Conservation (phyloP, 75 land plant species). For the Pseudotsuga menziesii region DNA sequence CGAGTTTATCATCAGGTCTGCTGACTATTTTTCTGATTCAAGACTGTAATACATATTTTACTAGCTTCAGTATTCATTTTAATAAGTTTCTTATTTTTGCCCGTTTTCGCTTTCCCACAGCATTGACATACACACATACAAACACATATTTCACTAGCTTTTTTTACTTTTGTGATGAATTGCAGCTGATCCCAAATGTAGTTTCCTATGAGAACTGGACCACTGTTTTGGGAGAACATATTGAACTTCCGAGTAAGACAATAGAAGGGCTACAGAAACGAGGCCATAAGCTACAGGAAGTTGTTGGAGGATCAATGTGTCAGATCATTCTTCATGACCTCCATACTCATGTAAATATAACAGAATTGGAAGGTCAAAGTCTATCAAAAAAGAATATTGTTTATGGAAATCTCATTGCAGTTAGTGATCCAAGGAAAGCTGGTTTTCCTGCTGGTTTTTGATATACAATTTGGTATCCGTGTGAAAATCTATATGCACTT, state of each 20-base stretch:
- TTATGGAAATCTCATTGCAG: conserved; percentile 29
- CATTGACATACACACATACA: not conserved
- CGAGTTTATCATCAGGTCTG: conserved; percentile 73
- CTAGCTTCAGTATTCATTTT: not conserved
- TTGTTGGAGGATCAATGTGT: conserved; percentile 39
- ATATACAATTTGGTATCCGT: too few relatives aligned
- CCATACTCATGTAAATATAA: conserved; percentile 7
- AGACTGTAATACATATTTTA: not conserved
- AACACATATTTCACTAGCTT: not conserved
- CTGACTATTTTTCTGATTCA: not conserved
- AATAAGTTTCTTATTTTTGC: not conserved
- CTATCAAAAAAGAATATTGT: not conserved
- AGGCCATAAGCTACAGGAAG: conserved; percentile 53
- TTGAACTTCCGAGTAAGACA: conserved; percentile 39
- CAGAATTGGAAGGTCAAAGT: conserved; percentile 10
- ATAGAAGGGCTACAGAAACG: conserved; percentile 33
- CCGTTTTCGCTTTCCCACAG: not conserved
- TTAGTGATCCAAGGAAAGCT: conserved; percentile 62
- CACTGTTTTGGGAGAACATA: conserved; percentile 53
- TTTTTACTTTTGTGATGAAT: not conserved
- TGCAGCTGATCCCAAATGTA: conserved; percentile 84
- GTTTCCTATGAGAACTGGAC: conserved; percentile 82
- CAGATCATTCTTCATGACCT: conserved; percentile 77
- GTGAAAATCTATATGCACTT: too few relatives aligned
- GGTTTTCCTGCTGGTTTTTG: conserved; percentile 51